phyloP scores from a whole-genome alignment of 768 basidiomycete species.

The Mycena floridula region DNA sequence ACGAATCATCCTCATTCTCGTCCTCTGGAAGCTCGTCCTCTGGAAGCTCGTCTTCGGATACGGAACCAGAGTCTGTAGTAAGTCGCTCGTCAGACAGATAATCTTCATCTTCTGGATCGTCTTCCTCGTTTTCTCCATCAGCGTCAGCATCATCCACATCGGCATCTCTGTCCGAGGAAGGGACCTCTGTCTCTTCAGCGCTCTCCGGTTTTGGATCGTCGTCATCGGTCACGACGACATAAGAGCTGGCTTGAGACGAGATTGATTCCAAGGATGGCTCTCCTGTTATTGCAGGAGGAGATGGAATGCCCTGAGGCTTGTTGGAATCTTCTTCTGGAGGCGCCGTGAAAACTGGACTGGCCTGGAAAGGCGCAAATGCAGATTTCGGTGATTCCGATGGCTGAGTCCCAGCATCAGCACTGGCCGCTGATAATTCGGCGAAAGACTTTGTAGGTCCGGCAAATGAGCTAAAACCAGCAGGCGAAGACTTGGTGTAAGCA shows the following conservation, averaged over 20 bases:
- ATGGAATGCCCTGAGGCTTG: slow-evolving; percentile 6
- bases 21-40: slow-evolving; percentile 25
- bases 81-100: slow-evolving; percentile 27
- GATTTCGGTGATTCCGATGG: background rate
- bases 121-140: slow-evolving; percentile 19
- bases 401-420: background rate
- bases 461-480: slow-evolving; percentile 37
- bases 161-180: background rate
- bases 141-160: slow-evolving; percentile 14
- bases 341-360: slow-evolving; percentile 12
- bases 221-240: slow-evolving; percentile 33
- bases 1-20: slow-evolving; percentile 23
- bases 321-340: slow-evolving; percentile 11
- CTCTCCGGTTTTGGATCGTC: slow-evolving; percentile 14
- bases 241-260: slow-evolving; percentile 43
- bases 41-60: slow-evolving; percentile 23
- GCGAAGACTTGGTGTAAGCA: slow-evolving; percentile 39
- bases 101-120: slow-evolving; percentile 22
- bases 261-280: slow-evolving; percentile 29
- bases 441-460: slow-evolving; percentile 47
- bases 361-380: background rate
- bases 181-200: slow-evolving; percentile 24
- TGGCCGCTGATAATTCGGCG: slow-evolving; percentile 48
- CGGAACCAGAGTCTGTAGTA: slow-evolving; percentile 17
- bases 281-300: slow-evolving; percentile 10